Evolutionary conservation across 495 filamentous ascomycete genomes (phyloP).

Genomic region (Clohesyomyces aquaticus): DNA sequence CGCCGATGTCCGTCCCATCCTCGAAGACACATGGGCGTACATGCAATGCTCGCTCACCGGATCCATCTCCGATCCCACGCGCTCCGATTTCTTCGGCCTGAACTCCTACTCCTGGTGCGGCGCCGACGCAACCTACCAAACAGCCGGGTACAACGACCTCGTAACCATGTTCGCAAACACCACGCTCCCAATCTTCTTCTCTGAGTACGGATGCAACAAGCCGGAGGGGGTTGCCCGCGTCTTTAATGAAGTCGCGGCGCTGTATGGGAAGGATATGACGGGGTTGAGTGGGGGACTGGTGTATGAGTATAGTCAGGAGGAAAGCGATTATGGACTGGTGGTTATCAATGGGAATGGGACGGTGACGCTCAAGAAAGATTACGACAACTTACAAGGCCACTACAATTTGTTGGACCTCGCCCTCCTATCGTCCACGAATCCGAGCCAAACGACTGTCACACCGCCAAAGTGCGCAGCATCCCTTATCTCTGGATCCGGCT

Average conservation of each 20-base stretch:
- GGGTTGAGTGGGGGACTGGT: constrained; percentile 85
- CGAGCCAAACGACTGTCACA: constrained; percentile 54
- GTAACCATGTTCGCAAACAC: constrained; percentile 70
- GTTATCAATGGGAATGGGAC: constrained; percentile 66
- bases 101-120: constrained; percentile 98
- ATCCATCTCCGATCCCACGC: constrained; percentile 57
- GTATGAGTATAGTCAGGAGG: constrained; percentile 82
- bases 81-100: constrained; percentile 85
- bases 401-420: constrained; percentile 73
- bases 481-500: constrained; percentile 63
- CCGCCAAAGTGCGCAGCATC: constrained; percentile 62
- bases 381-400: constrained; percentile 72
- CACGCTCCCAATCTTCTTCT: constrained; percentile 90
- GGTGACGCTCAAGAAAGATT: constrained; percentile 70
- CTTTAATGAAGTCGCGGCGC: constrained; percentile 78
- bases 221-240: constrained; percentile 63
- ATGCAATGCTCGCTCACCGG: constrained; percentile 77
- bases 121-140: constrained; percentile 64
- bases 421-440: constrained; percentile 62
- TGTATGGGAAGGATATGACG: constrained; percentile 84
- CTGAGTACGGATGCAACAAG: constrained; percentile 91
- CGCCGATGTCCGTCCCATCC: constrained; percentile 80
- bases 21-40: constrained; percentile 81
- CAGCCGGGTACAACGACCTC: constrained; percentile 72
- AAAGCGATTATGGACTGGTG: constrained; percentile 76